These are phyloP conservation scores for Periconia digitata DNA, from an alignment of 2,329 filamentous ascomycete genomes.

Conservation along the genomic window DNA sequence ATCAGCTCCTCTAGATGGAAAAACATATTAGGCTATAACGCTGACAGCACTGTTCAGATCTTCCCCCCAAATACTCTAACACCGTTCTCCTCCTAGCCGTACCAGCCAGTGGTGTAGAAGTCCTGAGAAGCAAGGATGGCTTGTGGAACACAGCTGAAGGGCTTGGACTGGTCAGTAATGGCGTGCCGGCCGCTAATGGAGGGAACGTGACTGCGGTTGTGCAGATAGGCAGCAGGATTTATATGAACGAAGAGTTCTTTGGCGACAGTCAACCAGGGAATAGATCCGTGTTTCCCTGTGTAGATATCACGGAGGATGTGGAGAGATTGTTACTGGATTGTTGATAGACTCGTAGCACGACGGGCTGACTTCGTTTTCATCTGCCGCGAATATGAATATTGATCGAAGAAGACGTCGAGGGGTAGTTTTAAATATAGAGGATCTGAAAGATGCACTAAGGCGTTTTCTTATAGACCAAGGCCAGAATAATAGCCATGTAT, in stretches of 20 bases:
- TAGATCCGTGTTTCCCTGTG: conserved; percentile 11
- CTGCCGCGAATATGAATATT: no score
- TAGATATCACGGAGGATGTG: conserved; percentile 14
- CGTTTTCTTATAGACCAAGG: no score
- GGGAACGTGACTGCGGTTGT: conserved; percentile 6
- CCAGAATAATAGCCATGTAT: no score
- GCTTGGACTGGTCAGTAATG: conserved; percentile 5
- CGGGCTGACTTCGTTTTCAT: no score
- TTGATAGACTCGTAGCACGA: no score
- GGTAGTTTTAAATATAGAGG: no score
- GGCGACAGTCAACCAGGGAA: conserved; percentile 8
- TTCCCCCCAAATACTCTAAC: conserved; percentile 13
- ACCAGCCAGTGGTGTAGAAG: conserved; percentile 1
- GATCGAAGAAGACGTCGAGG: no score
- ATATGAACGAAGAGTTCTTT: conserved; percentile 6
- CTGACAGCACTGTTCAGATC: not conserved
- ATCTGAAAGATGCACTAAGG: no score
- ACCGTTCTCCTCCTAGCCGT: conserved; percentile 13
- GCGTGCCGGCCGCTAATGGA: not conserved
- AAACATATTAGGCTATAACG: not conserved
- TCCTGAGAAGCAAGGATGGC: conserved; percentile 6
- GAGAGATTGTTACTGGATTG: conserved; percentile 4
- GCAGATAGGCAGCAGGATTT: conserved; percentile 13
- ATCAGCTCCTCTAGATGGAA: no score
- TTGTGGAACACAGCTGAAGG: conserved; percentile 12